Evolutionary conservation across 371 early-diverging fungal genomes (phyloP).

Genomic region (Lichtheimia hyalospora): DNA sequence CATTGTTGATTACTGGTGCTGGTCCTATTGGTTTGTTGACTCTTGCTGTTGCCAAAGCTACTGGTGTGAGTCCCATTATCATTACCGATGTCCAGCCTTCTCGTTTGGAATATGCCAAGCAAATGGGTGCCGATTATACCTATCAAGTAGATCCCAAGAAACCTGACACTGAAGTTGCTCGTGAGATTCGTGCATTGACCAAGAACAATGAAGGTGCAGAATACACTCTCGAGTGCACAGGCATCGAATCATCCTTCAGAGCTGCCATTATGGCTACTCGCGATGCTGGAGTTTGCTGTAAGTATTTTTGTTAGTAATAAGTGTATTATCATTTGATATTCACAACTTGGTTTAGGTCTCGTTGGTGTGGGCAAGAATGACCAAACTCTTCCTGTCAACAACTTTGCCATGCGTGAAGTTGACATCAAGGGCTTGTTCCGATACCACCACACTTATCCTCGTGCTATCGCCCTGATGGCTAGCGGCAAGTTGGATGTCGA

Average conservation of each 20-base stretch:
- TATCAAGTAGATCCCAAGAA: slow-evolving; percentile 35
- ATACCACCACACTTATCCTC: slow-evolving; percentile 47
- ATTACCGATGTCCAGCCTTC: slow-evolving; percentile 43
- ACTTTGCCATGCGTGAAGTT: slow-evolving; percentile 52
- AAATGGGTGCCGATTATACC: slow-evolving; percentile 38
- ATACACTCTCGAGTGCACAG: slow-evolving; percentile 40
- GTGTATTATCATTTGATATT: too few relatives aligned
- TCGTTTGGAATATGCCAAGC: slow-evolving; percentile 37
- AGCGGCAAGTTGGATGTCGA: slow-evolving; percentile 37
- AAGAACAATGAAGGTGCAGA: slow-evolving; percentile 30
- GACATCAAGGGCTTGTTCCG: slow-evolving; percentile 44
- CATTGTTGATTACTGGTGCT: slow-evolving; percentile 42
- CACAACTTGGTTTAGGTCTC: too few relatives aligned
- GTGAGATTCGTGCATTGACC: slow-evolving; percentile 20
- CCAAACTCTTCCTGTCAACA: slow-evolving; percentile 43
- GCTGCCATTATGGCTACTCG: slow-evolving; percentile 28
- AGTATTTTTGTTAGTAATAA: too few relatives aligned
- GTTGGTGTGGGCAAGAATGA: slow-evolving; percentile 51
- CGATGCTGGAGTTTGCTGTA: slow-evolving; percentile 39
- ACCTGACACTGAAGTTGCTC: slow-evolving; percentile 19
- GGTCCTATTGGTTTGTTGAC: slow-evolving; percentile 48
- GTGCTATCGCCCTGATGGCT: slow-evolving; percentile 37
- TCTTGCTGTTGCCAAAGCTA: slow-evolving; percentile 40
- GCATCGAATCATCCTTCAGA: slow-evolving; percentile 46
- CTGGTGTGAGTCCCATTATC: slow-evolving; percentile 37